Evolutionary conservation across 2,329 filamentous ascomycete genomes (phyloP).

Genomic region (Neofusicoccum laricinum): DNA sequence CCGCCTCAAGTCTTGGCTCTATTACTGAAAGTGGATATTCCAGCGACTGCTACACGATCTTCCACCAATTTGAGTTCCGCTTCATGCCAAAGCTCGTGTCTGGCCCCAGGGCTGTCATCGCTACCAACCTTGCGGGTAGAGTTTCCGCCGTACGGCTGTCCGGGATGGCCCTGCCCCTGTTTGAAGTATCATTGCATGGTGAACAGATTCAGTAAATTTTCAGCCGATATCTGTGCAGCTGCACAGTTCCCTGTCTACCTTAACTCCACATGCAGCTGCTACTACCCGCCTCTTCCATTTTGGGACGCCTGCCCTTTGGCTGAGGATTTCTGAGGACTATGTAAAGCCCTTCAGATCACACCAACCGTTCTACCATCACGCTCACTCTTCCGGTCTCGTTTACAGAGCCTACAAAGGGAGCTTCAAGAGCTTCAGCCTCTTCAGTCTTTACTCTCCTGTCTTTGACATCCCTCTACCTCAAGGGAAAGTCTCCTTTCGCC

Average conservation of each 20-base stretch:
- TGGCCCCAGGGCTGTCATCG: neutral
- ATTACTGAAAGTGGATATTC: slow-evolving; percentile 4
- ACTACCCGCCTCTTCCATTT: neutral
- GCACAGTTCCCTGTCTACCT: neutral
- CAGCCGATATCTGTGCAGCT: neutral
- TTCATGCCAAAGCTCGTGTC: neutral
- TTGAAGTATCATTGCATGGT: neutral
- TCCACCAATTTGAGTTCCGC: slow-evolving; percentile 12
- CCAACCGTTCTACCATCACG: neutral
- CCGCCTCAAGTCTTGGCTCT: slow-evolving; percentile 13
- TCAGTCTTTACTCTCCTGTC: neutral
- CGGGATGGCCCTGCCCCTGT: neutral
- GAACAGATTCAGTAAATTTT: neutral
- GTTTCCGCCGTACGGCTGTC: neutral
- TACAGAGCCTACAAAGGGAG: neutral
- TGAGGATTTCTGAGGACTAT: neutral
- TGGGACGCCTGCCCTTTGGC: neutral
- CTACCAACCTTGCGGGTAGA: neutral
- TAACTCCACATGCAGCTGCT: neutral
- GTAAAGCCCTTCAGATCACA: slow-evolving; percentile 1
- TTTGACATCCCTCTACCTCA: neutral
- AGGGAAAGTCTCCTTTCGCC: neutral
- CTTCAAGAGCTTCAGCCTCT: neutral
- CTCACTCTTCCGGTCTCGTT: neutral
- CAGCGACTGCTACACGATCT: neutral